Evolutionary conservation across 2,329 filamentous ascomycete genomes (phyloP).

Genomic region (Sporothrix brunneoviolacea): DNA sequence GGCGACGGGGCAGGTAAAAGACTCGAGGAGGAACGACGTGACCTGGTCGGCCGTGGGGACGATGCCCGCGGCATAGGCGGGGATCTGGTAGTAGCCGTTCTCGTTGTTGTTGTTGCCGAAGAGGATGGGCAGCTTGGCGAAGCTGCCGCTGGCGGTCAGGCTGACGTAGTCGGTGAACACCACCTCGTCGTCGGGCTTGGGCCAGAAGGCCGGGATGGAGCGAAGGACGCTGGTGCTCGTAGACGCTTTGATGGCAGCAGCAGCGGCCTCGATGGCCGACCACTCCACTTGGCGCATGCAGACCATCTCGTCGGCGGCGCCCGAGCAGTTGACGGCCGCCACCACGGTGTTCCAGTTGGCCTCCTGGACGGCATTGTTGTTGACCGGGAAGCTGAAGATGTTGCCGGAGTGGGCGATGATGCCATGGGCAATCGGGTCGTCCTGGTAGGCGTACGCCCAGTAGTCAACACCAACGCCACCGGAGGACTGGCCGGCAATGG

Average conservation of each 20-base stretch:
- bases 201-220: conserved; percentile 35
- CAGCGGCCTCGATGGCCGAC: conserved; percentile 30
- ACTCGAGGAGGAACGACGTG: no score
- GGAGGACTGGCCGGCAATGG: conserved; percentile 39
- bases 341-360: conserved; percentile 38
- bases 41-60: conserved; percentile 33
- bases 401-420: conserved; percentile 41
- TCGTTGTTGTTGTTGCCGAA: conserved; percentile 40
- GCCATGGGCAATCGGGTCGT: conserved; percentile 42
- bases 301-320: conserved; percentile 23
- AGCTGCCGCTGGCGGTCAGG: conserved; percentile 28
- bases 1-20: conserved; percentile 39
- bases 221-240: conserved; percentile 30
- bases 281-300: conserved; percentile 34
- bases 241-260: conserved; percentile 28
- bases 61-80: conserved; percentile 33
- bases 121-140: conserved; percentile 36
- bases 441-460: conserved; percentile 41
- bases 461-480: conserved; percentile 35
- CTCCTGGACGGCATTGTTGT: no score
- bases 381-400: conserved; percentile 39
- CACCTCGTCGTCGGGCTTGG: conserved; percentile 32
- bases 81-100: conserved; percentile 40
- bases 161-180: conserved; percentile 36
- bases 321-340: conserved; percentile 31